These are phyloP conservation scores for Hypoxylon sp. DNA, from an alignment of 2,329 filamentous ascomycete species.

Conservation along the genomic window DNA sequence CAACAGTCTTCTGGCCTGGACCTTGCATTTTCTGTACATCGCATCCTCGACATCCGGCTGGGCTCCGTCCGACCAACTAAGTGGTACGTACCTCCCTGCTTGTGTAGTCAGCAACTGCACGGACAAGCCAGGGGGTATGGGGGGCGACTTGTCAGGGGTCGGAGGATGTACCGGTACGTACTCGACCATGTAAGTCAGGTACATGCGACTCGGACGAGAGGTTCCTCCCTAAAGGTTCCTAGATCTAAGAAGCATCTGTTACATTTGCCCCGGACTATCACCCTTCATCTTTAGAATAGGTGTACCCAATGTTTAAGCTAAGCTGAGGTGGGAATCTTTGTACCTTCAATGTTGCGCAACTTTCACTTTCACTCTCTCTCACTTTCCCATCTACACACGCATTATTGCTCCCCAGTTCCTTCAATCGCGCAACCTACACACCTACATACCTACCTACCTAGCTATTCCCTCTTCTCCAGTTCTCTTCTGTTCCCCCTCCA, in stretches of 20 bases:
- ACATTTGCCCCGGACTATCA: slow-evolving; percentile 38
- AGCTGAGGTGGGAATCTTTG: slow-evolving; percentile 25
- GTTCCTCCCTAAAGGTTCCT: slow-evolving; percentile 35
- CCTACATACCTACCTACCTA: no score
- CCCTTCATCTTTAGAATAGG: slow-evolving; percentile 22
- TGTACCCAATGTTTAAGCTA: slow-evolving; percentile 31
- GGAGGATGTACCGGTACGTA: slow-evolving; percentile 33
- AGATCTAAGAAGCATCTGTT: slow-evolving; percentile 35
- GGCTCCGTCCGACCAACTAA: slow-evolving; percentile 8
- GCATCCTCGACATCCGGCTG: slow-evolving; percentile 25
- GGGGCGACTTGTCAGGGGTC: slow-evolving; percentile 23
- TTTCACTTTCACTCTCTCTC: slow-evolving; percentile 24
- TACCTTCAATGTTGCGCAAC: slow-evolving; percentile 19
- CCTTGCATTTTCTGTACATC: slow-evolving; percentile 19
- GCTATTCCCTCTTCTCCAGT: no score
- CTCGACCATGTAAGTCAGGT: slow-evolving; percentile 21
- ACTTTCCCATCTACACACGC: neutral
- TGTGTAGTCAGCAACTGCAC: slow-evolving; percentile 4
- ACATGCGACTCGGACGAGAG: slow-evolving; percentile 29
- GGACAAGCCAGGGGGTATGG: slow-evolving; percentile 4
- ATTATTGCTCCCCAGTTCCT: slow-evolving; percentile 26
- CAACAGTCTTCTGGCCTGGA: slow-evolving; percentile 17
- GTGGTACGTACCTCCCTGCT: slow-evolving; percentile 20
- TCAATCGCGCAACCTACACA: slow-evolving; percentile 31
- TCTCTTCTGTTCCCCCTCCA: neutral